These are phyloP conservation scores for Megacollybia marginata DNA, from an alignment of 768 basidiomycete genomes.

Conservation along the genomic window DNA sequence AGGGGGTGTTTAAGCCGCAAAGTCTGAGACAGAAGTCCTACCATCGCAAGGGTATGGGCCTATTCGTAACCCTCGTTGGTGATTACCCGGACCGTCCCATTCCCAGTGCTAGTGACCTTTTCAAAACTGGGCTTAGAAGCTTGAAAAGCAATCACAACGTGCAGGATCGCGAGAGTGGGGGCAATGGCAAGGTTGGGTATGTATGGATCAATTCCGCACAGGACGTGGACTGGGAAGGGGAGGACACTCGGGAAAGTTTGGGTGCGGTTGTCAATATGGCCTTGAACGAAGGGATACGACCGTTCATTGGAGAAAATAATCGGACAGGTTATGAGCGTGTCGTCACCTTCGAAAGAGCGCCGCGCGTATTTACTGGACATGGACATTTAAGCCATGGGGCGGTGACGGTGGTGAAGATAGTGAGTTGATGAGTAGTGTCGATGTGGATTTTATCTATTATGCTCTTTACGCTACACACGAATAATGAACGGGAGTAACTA, in stretches of 20 bases:
- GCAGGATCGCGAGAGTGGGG: slow-evolving; percentile 14
- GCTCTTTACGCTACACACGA: background rate
- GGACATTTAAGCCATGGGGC: slow-evolving; percentile 33
- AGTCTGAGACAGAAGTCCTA: background rate
- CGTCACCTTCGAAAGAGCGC: slow-evolving; percentile 48
- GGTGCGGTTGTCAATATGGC: slow-evolving; percentile 33
- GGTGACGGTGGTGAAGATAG: slow-evolving; percentile 38
- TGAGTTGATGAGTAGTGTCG: slow-evolving; percentile 14
- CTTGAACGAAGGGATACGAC: slow-evolving; percentile 33
- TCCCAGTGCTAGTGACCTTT: slow-evolving; percentile 65
- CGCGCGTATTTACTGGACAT: slow-evolving; percentile 40
- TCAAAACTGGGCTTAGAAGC: slow-evolving; percentile 65
- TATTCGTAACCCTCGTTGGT: slow-evolving; percentile 80
- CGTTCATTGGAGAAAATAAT: slow-evolving; percentile 33
- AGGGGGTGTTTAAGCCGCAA: slow-evolving; percentile 12
- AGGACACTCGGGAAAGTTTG: slow-evolving; percentile 53
- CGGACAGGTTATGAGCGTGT: slow-evolving; percentile 19
- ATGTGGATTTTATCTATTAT: background rate
- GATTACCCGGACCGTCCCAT: slow-evolving; percentile 58
- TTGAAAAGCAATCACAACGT: slow-evolving; percentile 23
- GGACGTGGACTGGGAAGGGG: slow-evolving; percentile 80
- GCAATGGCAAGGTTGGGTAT: slow-evolving; percentile 50
- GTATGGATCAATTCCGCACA: slow-evolving; percentile 77
- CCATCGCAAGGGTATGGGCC: slow-evolving; percentile 20
- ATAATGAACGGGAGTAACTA: background rate